Base-by-base conservation (phyloP, 257 asterid genomes). In the Agastache rugosa region DNA sequence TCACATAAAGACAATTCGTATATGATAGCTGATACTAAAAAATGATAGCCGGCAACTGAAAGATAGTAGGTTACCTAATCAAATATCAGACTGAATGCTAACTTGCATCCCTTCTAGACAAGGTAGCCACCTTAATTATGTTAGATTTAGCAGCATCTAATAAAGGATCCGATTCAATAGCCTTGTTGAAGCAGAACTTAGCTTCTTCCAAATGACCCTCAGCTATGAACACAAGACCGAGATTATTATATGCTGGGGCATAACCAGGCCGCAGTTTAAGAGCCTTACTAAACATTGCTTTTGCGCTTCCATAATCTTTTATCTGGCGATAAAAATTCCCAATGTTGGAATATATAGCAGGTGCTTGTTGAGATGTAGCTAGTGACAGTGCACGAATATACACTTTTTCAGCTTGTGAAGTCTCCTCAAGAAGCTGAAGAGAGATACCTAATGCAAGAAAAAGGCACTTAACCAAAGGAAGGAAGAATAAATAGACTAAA, bases 231-330 rank as follows among this genome's bases (percentile, higher is more conserved):
- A 92, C 96, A 5, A 95, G 99, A 68, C 99, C 99, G 7, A 95
- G 93, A 83, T 95, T 95, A 85, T 95, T 95, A 68, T 92, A 95
- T 15, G 97, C 97, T 1, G 99, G 97, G 39, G 99, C 98, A 74
- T 95, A 95, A 37, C 99, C 98, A n/a, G 99, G 99, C 72, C 82
- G 87, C 86, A 92, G 85, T 61, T 92, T 90, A 54, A 94, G 96
- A 69, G 99, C 89, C 88, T 90, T 94, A 22, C 92, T 85, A 64
- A 89, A 83, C 99, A 95, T 90, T 60, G 99, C 96, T 83, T 92
- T 95, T 12, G 99, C 95, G 6, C 69, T 66, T 65, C 88, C 89
- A 20, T 82, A 89, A 79, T 89, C 85, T 67, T 79, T 85, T 17
- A 85, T 77, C 80, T 95, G 99, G 61, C 98, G 84, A 67, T 88